Base-by-base conservation (phyloP, 179 eudicot genomes). In the Gypsophila paniculata region DNA sequence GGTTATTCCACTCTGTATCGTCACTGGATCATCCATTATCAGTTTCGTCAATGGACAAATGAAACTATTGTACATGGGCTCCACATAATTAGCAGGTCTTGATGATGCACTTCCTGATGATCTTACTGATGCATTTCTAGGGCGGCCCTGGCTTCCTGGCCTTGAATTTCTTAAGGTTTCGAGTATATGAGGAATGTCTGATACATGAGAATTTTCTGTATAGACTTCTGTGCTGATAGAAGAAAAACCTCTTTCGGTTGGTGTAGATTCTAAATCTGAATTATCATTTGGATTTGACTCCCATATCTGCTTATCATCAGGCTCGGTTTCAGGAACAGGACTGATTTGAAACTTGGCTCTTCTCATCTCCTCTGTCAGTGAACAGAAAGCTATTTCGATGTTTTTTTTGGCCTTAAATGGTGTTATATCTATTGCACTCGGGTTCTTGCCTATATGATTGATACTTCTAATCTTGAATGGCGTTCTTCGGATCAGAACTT, bases 21-120 rank as follows among this genome's bases (percentile, higher is more conserved):
- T 90, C 49, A 90, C 92, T 10, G 98, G 94, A 61, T 92, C 98
- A 57, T 87, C 86, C 98, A 88, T 92, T 44, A 92, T 80, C 82
- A 52, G 75, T 54, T 82, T 82, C 12, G 94, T 90, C 76, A 92
- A 72, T 10, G 94, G 90, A 74, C 98, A 92, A 75, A 82, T 73
- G 74, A 90, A 92, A 48, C 96, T 78, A 55, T 80, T 82, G 65
- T 88, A 87, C 48, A 86, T 69, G 21, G 94, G 96, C 74, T 90
- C 96, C 80, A 78, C 76, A 80, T 82, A 82, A 29, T 79, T 81
- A 77, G 84, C 76, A 78, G 75, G 66, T 57, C 82, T 81, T 52
- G 78, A 83, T 57, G 75, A 83, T 57, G 75, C 68, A 48, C 59
- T 75, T 67, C 51, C 75, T 29, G 75, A 65, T 26, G 84, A 82